phyloP scores from a whole-genome alignment of 164 flowering plant species.

The Sextonia rubra region DNA sequence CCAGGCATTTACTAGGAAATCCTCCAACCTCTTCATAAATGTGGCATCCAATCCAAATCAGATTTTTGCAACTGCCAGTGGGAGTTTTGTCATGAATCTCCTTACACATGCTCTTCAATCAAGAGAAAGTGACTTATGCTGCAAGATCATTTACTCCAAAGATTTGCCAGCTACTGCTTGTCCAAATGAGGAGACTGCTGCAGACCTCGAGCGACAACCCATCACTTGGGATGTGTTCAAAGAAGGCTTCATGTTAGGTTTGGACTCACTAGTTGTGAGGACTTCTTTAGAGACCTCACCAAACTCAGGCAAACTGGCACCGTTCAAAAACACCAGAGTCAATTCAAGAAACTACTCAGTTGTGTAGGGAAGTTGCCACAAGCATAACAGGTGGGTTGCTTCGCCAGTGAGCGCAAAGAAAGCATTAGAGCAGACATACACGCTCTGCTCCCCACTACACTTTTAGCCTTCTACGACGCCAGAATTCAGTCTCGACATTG shows the following conservation, averaged over 20 bases:
- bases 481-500: no score
- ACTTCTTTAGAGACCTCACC: slow-evolving; percentile 11
- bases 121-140: slow-evolving; percentile 14
- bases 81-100: slow-evolving; percentile 20
- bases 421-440: not conserved
- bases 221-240: slow-evolving; percentile 7
- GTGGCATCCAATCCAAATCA: slow-evolving; percentile 43
- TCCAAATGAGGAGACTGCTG: slow-evolving; percentile 13
- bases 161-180: slow-evolving; percentile 16
- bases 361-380: not conserved
- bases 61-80: slow-evolving; percentile 23
- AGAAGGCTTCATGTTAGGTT: not conserved
- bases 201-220: slow-evolving; percentile 7
- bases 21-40: slow-evolving; percentile 45
- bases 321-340: not conserved
- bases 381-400: not conserved
- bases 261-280: slow-evolving; percentile 8
- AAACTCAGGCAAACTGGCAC: slow-evolving; percentile 3
- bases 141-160: slow-evolving; percentile 6
- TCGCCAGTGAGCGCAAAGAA: not conserved
- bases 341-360: slow-evolving; percentile 8
- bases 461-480: no score
- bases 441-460: not conserved
- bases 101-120: slow-evolving; percentile 16
- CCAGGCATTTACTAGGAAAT: slow-evolving; percentile 31